Conservation (phyloP, 2,329 filamentous ascomycete genomes). For the Chalara sp. region DNA sequence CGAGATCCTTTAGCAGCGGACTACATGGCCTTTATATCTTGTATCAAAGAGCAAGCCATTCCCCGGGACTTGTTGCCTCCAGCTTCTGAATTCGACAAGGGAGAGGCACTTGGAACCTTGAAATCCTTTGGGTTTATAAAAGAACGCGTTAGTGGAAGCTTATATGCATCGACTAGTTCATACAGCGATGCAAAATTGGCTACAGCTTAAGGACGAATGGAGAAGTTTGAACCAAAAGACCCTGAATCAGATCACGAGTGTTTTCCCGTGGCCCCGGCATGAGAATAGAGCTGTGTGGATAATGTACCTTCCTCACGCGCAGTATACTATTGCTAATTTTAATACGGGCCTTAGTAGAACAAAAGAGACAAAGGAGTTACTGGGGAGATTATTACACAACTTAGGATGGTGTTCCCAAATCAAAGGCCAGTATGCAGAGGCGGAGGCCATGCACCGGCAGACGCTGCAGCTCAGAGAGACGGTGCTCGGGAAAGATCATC, state of each 20-base stretch:
- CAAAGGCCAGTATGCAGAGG: background rate
- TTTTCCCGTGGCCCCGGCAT: constrained; percentile 8
- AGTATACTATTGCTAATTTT: background rate
- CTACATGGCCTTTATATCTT: background rate
- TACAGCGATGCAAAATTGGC: constrained; percentile 2
- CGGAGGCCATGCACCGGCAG: too few relatives aligned
- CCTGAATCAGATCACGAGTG: constrained; percentile 1
- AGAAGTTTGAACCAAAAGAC: constrained; percentile 1
- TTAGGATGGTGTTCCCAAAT: background rate
- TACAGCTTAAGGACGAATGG: constrained; percentile 1
- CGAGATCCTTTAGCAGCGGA: constrained; percentile 1
- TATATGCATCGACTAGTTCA: constrained; percentile 1
- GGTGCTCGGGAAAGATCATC: background rate
- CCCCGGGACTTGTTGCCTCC: constrained; percentile 1
- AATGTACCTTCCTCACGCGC: background rate
- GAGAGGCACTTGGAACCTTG: constrained; percentile 4
- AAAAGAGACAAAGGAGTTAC: background rate
- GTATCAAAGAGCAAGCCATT: constrained; percentile 3
- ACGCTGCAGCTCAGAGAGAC: too few relatives aligned
- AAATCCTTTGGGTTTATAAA: constrained; percentile 6
- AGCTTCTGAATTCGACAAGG: constrained; percentile 26
- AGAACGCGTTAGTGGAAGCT: background rate
- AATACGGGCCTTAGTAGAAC: background rate
- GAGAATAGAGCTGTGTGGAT: background rate
- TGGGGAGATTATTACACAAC: background rate